These are phyloP conservation scores for Leptographium flavum DNA, from an alignment of 2,329 filamentous ascomycete species.

Conservation along the genomic window DNA sequence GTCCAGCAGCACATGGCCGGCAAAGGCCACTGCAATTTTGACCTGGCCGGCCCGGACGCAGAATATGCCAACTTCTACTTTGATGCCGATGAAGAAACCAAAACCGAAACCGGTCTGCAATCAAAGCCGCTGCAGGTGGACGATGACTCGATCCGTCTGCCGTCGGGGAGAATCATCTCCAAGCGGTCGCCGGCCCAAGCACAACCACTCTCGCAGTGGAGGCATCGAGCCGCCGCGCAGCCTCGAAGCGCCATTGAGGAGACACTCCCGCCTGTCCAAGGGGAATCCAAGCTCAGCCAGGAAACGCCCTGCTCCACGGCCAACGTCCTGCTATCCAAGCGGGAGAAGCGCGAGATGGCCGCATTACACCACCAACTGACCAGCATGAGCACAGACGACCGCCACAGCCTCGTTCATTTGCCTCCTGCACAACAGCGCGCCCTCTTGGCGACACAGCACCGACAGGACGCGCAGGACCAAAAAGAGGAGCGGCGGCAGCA, in stretches of 20 bases:
- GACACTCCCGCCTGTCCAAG: conserved; percentile 1
- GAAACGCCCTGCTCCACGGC: background rate
- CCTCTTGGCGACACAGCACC: conserved; percentile 14
- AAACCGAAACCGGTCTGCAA: too few relatives aligned
- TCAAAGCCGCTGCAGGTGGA: conserved; percentile 9
- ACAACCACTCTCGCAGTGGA: too few relatives aligned
- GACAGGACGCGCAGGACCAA: conserved; percentile 15
- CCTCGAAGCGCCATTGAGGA: too few relatives aligned
- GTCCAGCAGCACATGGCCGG: conserved; percentile 36
- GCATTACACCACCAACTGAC: conserved; percentile 11
- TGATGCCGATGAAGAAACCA: conserved; percentile 5
- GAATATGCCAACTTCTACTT: conserved; percentile 28
- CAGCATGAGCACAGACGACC: conserved; percentile 15
- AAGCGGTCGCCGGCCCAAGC: conserved; percentile 8
- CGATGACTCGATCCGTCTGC: conserved; percentile 18
- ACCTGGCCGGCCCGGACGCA: conserved; percentile 19
- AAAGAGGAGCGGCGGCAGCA: conserved; percentile 15
- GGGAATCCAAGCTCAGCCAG: background rate
- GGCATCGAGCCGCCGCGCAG: too few relatives aligned
- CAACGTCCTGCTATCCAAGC: conserved; percentile 1
- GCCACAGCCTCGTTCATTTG: conserved; percentile 15
- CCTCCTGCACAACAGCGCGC: conserved; percentile 17
- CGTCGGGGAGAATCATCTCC: conserved; percentile 22
- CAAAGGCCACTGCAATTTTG: conserved; percentile 32
- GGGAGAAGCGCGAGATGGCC: conserved; percentile 6